Percentiles rank a stretch among this genome's conserved stretches.
These are phyloP conservation scores for Panaeolus cyanescens DNA, from an alignment of 768 basidiomycete species.

Conservation along the genomic window DNA sequence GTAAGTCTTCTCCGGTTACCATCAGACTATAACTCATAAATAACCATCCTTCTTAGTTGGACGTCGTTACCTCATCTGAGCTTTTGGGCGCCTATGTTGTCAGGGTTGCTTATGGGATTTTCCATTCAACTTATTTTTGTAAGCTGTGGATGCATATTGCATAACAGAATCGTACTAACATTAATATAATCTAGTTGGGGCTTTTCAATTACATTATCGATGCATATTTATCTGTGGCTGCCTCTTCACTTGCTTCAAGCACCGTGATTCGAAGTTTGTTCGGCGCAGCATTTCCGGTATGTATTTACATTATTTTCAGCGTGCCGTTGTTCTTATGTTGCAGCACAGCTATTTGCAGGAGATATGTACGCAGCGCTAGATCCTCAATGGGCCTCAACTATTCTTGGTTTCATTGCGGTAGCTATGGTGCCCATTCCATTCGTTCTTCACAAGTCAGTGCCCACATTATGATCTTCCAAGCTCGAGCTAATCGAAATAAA, in stretches of 20 bases:
- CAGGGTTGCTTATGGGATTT: constrained; percentile 53
- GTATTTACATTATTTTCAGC: constrained; percentile 8
- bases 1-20: constrained; percentile 25
- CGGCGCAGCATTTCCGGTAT: constrained; percentile 54
- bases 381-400: constrained; percentile 59
- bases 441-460: constrained; percentile 38
- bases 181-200: constrained; percentile 37
- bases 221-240: constrained; percentile 54
- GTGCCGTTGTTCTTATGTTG: constrained; percentile 5
- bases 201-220: constrained; percentile 66
- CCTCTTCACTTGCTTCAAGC: constrained; percentile 56
- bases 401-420: constrained; percentile 54
- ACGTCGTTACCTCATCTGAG: constrained; percentile 55
- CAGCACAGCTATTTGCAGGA: constrained; percentile 48
- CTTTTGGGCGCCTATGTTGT: constrained; percentile 54
- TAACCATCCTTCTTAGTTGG: constrained; percentile 50
- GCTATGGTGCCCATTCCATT: constrained; percentile 56
- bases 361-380: constrained; percentile 54
- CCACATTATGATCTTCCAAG: background rate
- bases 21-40: background rate
- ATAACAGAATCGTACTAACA: background rate
- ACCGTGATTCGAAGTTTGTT: constrained; percentile 55
- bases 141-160: constrained; percentile 20
- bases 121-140: constrained; percentile 58
- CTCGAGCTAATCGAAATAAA: background rate